Conservation (phyloP, 2,329 filamentous ascomycete genomes). For the Monosporascus cannonballus region DNA sequence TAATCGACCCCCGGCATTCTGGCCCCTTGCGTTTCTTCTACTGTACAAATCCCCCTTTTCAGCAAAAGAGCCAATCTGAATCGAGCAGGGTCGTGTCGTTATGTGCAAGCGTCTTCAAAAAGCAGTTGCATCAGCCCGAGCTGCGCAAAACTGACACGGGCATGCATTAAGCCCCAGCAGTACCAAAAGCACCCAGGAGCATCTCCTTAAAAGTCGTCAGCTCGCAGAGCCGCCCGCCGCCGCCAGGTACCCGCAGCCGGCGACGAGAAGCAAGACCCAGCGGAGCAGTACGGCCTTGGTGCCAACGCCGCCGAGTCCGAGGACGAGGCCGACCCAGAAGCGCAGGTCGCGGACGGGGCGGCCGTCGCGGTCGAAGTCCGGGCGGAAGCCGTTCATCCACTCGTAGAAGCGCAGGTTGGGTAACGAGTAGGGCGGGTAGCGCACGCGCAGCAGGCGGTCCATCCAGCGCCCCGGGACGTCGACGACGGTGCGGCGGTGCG, state of each 20-base stretch:
- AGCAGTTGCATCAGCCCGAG: too few species aligned
- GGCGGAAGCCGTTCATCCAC: conserved; percentile 37
- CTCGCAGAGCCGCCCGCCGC: too few species aligned
- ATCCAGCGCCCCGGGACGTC: conserved; percentile 58
- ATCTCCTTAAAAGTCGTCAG: not conserved
- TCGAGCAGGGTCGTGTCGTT: too few species aligned
- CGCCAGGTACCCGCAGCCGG: not conserved
- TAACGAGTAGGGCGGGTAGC: conserved; percentile 58
- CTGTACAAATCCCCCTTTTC: too few species aligned
- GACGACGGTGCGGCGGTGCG: conserved; percentile 45
- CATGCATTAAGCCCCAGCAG: too few species aligned
- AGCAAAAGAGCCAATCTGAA: too few species aligned
- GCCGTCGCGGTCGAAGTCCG: conserved; percentile 59
- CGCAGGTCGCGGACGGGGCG: conserved; percentile 41
- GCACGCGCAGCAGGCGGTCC: conserved; percentile 58
- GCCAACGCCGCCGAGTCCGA: conserved; percentile 45
- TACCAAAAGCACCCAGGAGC: not conserved
- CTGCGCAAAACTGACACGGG: too few species aligned
- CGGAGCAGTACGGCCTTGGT: conserved; percentile 44
- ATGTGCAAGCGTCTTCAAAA: too few species aligned
- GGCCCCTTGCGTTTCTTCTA: too few species aligned
- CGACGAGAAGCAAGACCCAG: conserved; percentile 33
- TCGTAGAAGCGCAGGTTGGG: conserved; percentile 38
- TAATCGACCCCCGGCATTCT: too few species aligned
- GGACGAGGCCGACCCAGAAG: conserved; percentile 49